These are phyloP conservation scores for Backusella tarrabulga DNA, from an alignment of 192 early-diverging fungal species.

Conservation along the genomic window DNA sequence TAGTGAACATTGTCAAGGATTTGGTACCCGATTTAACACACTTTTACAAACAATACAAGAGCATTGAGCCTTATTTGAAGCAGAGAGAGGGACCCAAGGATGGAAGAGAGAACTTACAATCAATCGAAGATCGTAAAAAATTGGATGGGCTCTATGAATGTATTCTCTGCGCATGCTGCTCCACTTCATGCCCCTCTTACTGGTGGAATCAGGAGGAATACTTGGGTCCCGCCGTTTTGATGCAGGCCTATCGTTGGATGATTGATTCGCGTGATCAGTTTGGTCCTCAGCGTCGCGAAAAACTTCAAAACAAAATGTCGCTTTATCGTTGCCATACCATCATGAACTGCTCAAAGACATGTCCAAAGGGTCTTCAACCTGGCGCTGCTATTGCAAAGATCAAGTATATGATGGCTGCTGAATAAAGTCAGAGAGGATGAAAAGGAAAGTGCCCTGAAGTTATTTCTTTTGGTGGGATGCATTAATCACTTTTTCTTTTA, in stretches of 20 bases:
- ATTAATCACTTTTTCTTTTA: background rate
- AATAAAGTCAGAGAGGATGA: slow-evolving; percentile 29
- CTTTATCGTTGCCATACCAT: slow-evolving; percentile 99
- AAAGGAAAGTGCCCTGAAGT: background rate
- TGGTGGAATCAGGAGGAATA: slow-evolving; percentile 97
- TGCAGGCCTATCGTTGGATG: slow-evolving; percentile 99
- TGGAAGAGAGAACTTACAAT: slow-evolving; percentile 87
- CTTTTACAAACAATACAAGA: slow-evolving; percentile 98
- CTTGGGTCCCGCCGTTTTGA: slow-evolving; percentile 92
- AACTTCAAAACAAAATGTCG: slow-evolving; percentile 92
- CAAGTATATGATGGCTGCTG: slow-evolving; percentile 88
- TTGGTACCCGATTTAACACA: slow-evolving; percentile 95
- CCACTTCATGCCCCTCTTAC: slow-evolving; percentile 93
- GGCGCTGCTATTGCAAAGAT: slow-evolving; percentile 97
- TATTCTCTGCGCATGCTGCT: slow-evolving; percentile 97
- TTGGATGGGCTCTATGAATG: slow-evolving; percentile 94
- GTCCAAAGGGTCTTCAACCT: slow-evolving; percentile 97
- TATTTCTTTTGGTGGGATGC: background rate
- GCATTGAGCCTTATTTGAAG: slow-evolving; percentile 95
- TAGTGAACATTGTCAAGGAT: slow-evolving; percentile 95
- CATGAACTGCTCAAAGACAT: slow-evolving; percentile 97
- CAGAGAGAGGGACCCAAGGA: slow-evolving; percentile 67
- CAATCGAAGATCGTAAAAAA: slow-evolving; percentile 94
- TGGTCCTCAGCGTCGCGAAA: slow-evolving; percentile 77
- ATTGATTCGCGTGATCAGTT: slow-evolving; percentile 94